Percentiles rank a stretch among this genome's conserved stretches.
phyloP scores from a whole-genome alignment of 2,329 filamentous ascomycete species.

The Cladophialophora exuberans region DNA sequence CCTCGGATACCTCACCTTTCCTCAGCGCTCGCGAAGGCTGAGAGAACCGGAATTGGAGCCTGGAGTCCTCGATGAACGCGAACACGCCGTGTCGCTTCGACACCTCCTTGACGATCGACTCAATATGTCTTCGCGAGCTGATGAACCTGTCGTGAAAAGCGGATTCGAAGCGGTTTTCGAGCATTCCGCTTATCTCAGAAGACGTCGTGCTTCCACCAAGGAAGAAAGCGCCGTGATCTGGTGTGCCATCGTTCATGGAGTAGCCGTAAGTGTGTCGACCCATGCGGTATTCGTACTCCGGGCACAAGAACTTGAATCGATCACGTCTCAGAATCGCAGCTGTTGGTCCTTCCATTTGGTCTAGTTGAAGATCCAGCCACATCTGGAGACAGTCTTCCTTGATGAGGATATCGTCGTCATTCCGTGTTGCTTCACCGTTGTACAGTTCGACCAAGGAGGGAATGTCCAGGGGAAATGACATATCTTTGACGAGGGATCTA shows the following conservation, averaged over 20 bases:
- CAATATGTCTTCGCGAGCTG: conserved; percentile 11
- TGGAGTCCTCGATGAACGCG: background rate
- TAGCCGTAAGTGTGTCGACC: conserved; percentile 1
- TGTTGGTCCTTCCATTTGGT: conserved; percentile 5
- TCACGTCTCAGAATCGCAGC: conserved; percentile 3
- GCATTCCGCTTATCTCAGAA: too few species aligned
- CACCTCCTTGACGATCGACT: conserved; percentile 5
- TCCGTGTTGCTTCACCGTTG: background rate
- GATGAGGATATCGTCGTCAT: conserved; percentile 2
- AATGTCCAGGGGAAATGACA: too few species aligned
- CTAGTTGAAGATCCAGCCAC: conserved; percentile 12
- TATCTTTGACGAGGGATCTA: too few species aligned
- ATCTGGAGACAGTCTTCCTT: conserved; percentile 5
- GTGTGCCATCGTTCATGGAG: background rate
- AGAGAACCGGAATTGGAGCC: background rate
- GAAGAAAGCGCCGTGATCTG: background rate
- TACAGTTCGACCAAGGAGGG: background rate
- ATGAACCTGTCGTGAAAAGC: conserved; percentile 17
- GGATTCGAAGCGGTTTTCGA: background rate
- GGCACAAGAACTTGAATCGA: conserved; percentile 15
- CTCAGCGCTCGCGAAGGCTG: background rate
- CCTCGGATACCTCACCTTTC: background rate
- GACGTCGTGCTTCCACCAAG: too few species aligned
- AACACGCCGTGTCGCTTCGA: conserved; percentile 2
- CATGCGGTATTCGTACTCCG: conserved; percentile 11